phyloP scores from a whole-genome alignment of 768 basidiomycete species.

The Boletus tylopilopsis region DNA sequence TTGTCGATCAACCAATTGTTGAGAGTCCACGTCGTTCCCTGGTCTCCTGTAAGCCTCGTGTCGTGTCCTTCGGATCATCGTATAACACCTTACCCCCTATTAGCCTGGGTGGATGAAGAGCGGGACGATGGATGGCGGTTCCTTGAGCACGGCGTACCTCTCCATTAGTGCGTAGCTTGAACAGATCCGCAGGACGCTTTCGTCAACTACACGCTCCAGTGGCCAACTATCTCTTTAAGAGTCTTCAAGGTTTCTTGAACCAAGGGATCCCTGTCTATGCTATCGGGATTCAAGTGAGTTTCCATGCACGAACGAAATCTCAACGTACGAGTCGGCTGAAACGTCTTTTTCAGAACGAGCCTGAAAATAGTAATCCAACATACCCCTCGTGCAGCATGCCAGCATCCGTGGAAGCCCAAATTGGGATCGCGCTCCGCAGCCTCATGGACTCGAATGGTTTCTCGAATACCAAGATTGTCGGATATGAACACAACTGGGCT shows the following conservation, averaged over 20 bases:
- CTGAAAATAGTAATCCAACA: conserved; percentile 54
- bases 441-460: conserved; percentile 64
- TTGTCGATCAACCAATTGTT: conserved; percentile 49
- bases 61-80: too few species aligned
- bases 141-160: conserved; percentile 46
- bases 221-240: conserved; percentile 68
- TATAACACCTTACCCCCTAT: background rate
- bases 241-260: conserved; percentile 62
- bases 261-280: conserved; percentile 62
- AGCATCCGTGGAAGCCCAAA: conserved; percentile 51
- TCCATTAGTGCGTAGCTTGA: conserved; percentile 41
- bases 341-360: conserved; percentile 43
- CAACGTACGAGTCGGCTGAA: background rate
- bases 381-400: conserved; percentile 65
- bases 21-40: conserved; percentile 60
- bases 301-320: background rate
- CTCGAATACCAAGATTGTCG: conserved; percentile 56
- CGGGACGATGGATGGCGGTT: conserved; percentile 66
- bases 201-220: conserved; percentile 37
- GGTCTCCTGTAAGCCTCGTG: conserved; percentile 66
- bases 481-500: conserved; percentile 74
- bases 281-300: conserved; percentile 49
- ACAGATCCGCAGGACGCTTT: background rate
- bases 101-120: conserved; percentile 82
- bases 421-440: conserved; percentile 52